A percentile compares a stretch with the other conserved stretches of the same genome.
Evolutionary conservation across 1,139 yeast genomes (phyloP).

Genomic region (Candida albicans): DNA sequence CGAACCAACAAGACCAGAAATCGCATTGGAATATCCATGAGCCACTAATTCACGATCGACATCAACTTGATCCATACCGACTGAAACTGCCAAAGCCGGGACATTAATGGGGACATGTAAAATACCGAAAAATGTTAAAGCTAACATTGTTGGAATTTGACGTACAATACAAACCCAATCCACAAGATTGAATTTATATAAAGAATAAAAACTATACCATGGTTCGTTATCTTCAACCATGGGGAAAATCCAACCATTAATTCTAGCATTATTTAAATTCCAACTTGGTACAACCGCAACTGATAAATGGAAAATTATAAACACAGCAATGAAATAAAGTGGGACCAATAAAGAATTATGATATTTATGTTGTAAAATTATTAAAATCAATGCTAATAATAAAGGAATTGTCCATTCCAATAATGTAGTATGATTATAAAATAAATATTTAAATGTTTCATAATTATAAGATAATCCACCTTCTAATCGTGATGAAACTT

Average conservation of each 20-base stretch:
- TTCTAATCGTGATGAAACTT: slow-evolving; percentile 77
- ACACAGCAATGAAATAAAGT: slow-evolving; percentile 69
- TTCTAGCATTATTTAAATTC: slow-evolving; percentile 60
- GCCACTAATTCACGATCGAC: slow-evolving; percentile 93
- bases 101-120: slow-evolving; percentile 96
- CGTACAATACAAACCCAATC: slow-evolving; percentile 69
- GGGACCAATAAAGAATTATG: slow-evolving; percentile 84
- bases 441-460: slow-evolving; percentile 53
- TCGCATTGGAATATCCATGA: slow-evolving; percentile 88
- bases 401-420: slow-evolving; percentile 78
- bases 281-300: slow-evolving; percentile 67
- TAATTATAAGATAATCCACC: slow-evolving; percentile 69
- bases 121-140: slow-evolving; percentile 91
- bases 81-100: slow-evolving; percentile 92
- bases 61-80: slow-evolving; percentile 82
- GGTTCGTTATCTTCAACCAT: slow-evolving; percentile 69
- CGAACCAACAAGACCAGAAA: slow-evolving; percentile 83
- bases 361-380: slow-evolving; percentile 60
- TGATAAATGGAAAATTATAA: slow-evolving; percentile 65
- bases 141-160: slow-evolving; percentile 91
- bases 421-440: slow-evolving; percentile 39
- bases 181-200: slow-evolving; percentile 68
- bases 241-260: slow-evolving; percentile 81
- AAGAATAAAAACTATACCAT: slow-evolving; percentile 82
- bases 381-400: slow-evolving; percentile 56